These are phyloP conservation scores for Eugenia klotzschiana DNA, from an alignment of 441 rosid species.

Conservation along the genomic window DNA sequence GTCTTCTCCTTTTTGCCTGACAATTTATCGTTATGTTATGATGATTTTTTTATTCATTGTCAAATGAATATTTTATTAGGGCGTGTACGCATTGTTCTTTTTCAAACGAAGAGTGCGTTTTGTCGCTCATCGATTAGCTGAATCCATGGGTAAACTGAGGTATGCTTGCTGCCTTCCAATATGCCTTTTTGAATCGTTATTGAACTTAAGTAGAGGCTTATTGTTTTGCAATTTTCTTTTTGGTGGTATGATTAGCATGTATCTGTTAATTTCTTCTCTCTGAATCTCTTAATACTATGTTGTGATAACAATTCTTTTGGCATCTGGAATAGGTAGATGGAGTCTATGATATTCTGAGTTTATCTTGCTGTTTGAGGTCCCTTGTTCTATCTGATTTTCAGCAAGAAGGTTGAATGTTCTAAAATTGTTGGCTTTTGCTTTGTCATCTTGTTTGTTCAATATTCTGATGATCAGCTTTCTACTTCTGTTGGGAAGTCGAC, in stretches of 20 bases:
- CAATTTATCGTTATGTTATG: neutral
- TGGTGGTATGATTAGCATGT: neutral
- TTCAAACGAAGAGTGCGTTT: constrained; percentile 84
- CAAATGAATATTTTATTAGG: constrained; percentile 31
- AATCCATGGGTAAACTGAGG: constrained; percentile 89
- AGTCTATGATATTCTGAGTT: neutral
- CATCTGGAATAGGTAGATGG: neutral
- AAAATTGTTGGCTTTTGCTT: neutral
- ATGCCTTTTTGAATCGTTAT: neutral
- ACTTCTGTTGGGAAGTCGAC: neutral
- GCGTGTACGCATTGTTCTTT: constrained; percentile 85
- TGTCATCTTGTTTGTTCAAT: neutral
- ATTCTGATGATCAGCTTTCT: neutral
- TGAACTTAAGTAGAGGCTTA: neutral
- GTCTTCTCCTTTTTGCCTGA: neutral
- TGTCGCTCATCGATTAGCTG: constrained; percentile 79
- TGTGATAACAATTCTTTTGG: neutral
- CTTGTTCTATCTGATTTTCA: neutral
- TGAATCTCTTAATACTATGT: neutral
- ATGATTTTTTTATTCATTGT: neutral
- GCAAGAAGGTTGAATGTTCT: neutral
- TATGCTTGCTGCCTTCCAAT: constrained; percentile 12
- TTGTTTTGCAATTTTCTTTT: neutral
- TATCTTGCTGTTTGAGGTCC: neutral
- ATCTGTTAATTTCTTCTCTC: neutral